Base-by-base conservation (phyloP, 2,329 filamentous ascomycete genomes). In the Chaetomiaceae sp. region DNA sequence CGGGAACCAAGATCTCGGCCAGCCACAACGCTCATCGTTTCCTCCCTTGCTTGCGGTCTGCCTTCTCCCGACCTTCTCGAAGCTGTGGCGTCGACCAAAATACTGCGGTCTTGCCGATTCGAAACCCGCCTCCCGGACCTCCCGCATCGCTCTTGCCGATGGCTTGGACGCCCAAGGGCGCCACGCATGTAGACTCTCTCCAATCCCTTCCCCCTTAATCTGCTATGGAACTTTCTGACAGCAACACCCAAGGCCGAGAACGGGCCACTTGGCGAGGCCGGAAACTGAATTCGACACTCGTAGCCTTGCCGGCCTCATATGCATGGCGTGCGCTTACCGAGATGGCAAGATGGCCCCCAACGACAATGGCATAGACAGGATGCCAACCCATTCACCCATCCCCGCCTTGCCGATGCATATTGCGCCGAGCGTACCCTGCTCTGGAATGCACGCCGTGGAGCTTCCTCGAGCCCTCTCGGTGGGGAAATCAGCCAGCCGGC, bases 21-120 rank as follows among this genome's bases (percentile, higher is more conserved):
- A 44, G 37, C 9, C 43, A 12, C 7, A 4, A 6, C 19, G 31
- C 20, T 19, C 31, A 12, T 23, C 6, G 6, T 40, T 19, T 31
- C 19, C 27, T 17, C 17, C 14, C 12, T n/a, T 14, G 20, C 23
- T 46, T 17, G 19, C n/a, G 31, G 23, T 47, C 29, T 25, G 22
- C 20, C 29, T 42, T 38, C 39, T 48, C 31, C 27, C 36, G 33
- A n/a, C 19, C 44, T 52, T 47, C 50, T 51, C 27, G 51, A 54
- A 57, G 31, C 22, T 22, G 25, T 47, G 40, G 38, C 29, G 25
- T 22, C 14, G 40, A 46, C 17, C 45, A 37, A 19, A 22, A n/a
- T 22, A 17, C 3, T 39, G 45, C 53, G 45, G 8, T 42, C 46
- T n/a, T 17, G 27, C 33, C 20, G 49, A 45, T 39, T 34, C n/a